Evolutionary conservation across 257 asterid species (phyloP), one percentile per base, ranked within the genome.

Genomic region (Fraxinus pennsylvanica): DNA sequence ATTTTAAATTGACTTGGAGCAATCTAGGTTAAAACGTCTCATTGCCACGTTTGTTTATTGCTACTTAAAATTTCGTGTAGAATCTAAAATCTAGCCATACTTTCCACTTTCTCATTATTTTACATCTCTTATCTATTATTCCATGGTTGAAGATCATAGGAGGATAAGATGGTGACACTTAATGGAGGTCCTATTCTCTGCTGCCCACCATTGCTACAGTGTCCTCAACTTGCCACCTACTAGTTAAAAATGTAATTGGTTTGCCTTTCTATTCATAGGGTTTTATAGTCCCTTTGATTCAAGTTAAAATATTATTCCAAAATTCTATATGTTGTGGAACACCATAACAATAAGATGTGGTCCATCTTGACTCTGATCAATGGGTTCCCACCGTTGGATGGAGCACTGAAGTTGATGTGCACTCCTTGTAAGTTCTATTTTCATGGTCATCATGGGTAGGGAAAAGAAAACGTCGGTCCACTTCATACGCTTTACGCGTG

Each of bases 161-260:
- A 25, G 17, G 69, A 25, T 63, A 63, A 63, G 69, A 63, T 17
- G 10, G 69, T 63, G 69, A 25, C 33, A 63, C 35, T 22, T 10
- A 63, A 22, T 63, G 69, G 69, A 63, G 33, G 69, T 63, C 69
- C 35, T 30, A 59, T 9, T 61, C 68, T 25, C 15, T 61, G 32
- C 32, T 61, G 68, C 68, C 33, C 68, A 61, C 32, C 33, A 22
- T 61, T 61, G 33, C 68, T 22, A 61, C 68, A 61, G 68, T 61
- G 0, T 61, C 68, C 68, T 61, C 68, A 61, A 61, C 68, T 61
- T 61, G 68, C 15, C 68, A 61, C 2, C 33, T 9, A 13, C 29
- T 9, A 5, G 65, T 54, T 1, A 9, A 54, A n/a, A 54, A 54
- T 19, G 15, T 19, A 21, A 57, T n/a, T 59, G 3, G 67, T 17